Conservation (phyloP, 495 filamentous ascomycete genomes). For the Hypoxylon perforatum region DNA sequence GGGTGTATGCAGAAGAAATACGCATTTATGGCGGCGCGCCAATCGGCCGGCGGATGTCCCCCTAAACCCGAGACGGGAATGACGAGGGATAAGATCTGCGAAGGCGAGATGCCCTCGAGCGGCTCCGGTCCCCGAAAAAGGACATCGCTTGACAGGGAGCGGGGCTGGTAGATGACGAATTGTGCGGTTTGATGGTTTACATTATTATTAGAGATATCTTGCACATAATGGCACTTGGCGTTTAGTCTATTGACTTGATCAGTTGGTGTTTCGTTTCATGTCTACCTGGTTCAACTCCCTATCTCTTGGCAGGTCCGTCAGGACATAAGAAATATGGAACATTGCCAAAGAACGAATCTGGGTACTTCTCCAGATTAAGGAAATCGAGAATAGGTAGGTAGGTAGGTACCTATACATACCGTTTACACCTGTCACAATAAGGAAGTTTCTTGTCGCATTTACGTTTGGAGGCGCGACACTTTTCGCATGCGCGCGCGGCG, state of each 20-base stretch:
- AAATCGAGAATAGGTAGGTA: neutral
- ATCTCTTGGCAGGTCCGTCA: neutral
- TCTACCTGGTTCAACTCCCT: neutral
- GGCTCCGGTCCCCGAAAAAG: slow-evolving; percentile 43
- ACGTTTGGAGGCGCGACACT: slow-evolving; percentile 47
- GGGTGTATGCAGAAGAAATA: slow-evolving; percentile 46
- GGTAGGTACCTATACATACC: slow-evolving; percentile 24
- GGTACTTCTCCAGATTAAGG: neutral
- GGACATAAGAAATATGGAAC: neutral
- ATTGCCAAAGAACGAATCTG: neutral
- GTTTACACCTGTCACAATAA: slow-evolving; percentile 45
- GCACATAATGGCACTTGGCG: slow-evolving; percentile 47
- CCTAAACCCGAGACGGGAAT: slow-evolving; percentile 25
- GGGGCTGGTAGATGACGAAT: slow-evolving; percentile 44
- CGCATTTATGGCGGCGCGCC: slow-evolving; percentile 31
- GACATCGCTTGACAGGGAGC: slow-evolving; percentile 38
- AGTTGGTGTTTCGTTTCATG: slow-evolving; percentile 16
- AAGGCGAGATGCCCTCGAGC: slow-evolving; percentile 41
- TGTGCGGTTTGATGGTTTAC: slow-evolving; percentile 23
- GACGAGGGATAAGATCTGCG: slow-evolving; percentile 45
- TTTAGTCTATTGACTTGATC: slow-evolving; percentile 37
- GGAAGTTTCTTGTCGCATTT: slow-evolving; percentile 52
- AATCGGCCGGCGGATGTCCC: slow-evolving; percentile 35
- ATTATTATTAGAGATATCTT: slow-evolving; percentile 37
- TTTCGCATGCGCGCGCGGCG: slow-evolving; percentile 49